Conservation (phyloP, 2,329 filamentous ascomycete genomes). For the Aspergillus versicolor region DNA sequence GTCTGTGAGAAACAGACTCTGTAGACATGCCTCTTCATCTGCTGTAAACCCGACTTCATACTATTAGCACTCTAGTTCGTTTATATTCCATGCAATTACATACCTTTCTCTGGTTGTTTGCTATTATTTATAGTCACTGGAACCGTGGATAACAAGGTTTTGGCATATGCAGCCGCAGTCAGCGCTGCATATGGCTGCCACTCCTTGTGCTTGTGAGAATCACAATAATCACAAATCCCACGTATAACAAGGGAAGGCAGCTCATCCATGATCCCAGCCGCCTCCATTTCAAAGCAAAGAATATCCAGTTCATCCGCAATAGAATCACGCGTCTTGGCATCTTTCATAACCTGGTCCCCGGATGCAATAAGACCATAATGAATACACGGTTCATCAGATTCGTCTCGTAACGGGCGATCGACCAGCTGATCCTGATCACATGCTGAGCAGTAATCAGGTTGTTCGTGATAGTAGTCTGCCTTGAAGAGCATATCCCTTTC, state of each 20-base stretch:
- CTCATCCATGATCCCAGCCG: no score
- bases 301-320: not conserved
- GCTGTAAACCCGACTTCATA: not conserved
- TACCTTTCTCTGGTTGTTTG: no score
- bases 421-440: no score
- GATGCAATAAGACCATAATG: slow-evolving; percentile 5
- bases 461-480: no score
- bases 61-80: no score
- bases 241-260: no score
- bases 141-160: not conserved
- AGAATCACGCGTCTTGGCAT: not conserved
- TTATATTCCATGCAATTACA: no score
- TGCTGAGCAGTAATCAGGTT: no score
- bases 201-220: slow-evolving; percentile 1
- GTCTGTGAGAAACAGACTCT: not conserved
- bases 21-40: not conserved
- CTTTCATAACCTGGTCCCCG: slow-evolving; percentile 1
- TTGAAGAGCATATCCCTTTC: no score
- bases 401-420: no score
- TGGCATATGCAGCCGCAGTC: not conserved
- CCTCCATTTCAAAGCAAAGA: no score
- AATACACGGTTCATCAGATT: not conserved
- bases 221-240: no score
- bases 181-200: not conserved
- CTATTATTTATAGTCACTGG: not conserved